These are phyloP conservation scores for Ajuga chamaepitys DNA, from an alignment of 257 asterid species.

Conservation along the genomic window DNA sequence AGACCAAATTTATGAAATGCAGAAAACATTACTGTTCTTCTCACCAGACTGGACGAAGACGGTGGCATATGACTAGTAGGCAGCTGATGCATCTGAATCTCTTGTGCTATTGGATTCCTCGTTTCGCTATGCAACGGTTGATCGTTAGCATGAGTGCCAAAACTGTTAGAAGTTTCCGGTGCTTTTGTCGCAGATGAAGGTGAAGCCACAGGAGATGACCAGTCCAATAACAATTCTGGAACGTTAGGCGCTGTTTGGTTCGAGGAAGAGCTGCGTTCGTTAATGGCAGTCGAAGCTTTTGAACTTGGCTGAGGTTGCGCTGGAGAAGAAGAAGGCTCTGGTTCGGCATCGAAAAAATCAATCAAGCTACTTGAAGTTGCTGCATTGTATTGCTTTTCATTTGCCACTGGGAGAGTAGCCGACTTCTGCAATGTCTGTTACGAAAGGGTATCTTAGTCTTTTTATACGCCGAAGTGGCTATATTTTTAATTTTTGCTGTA, in stretches of 20 bases:
- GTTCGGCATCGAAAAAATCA: slow-evolving; percentile 47
- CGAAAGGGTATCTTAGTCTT: too few relatives aligned
- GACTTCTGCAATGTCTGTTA: slow-evolving; percentile 42
- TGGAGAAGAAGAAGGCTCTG: slow-evolving; percentile 29
- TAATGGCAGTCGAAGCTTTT: slow-evolving; percentile 13
- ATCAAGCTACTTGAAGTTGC: slow-evolving; percentile 44
- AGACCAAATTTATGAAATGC: not conserved
- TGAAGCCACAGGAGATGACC: slow-evolving; percentile 27
- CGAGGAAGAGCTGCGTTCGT: slow-evolving; percentile 16
- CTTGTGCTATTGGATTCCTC: slow-evolving; percentile 1
- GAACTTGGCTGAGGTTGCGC: slow-evolving; percentile 20
- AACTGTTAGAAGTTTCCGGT: slow-evolving; percentile 13
- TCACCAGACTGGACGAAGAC: slow-evolving; percentile 33
- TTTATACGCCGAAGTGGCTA: too few relatives aligned
- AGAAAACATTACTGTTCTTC: not conserved
- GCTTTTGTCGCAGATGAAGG: slow-evolving; percentile 21
- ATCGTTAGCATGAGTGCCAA: slow-evolving; percentile 15
- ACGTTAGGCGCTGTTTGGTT: slow-evolving; percentile 22
- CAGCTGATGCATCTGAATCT: slow-evolving; percentile 11
- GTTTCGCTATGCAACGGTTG: slow-evolving; percentile 9
- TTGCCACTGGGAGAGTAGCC: slow-evolving; percentile 14
- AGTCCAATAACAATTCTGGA: slow-evolving; percentile 41
- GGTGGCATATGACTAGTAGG: slow-evolving; percentile 8
- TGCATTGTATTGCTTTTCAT: slow-evolving; percentile 20
- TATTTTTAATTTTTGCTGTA: not conserved